phyloP scores from a whole-genome alignment of 805 yeast species.

The Hanseniaspora meyeri region DNA sequence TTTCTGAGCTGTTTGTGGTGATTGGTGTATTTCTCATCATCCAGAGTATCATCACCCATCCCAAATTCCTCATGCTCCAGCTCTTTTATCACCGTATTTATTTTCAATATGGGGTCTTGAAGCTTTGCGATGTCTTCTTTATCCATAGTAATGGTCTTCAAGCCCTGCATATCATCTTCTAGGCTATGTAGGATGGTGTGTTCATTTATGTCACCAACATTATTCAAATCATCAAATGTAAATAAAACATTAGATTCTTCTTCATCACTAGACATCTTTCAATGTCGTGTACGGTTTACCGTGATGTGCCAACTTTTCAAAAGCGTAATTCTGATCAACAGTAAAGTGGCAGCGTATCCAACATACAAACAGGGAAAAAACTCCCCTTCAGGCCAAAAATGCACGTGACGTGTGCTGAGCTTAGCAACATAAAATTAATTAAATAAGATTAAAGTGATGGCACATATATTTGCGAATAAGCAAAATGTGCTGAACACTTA shows the following conservation, averaged over 20 bases:
- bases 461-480: no score
- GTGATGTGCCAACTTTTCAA: no score
- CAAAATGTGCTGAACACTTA: no score
- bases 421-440: no score
- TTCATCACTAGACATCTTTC: neutral
- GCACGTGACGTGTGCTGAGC: no score
- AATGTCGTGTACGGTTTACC: neutral
- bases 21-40: neutral
- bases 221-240: constrained; percentile 12
- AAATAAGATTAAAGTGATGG: no score
- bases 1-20: constrained; percentile 2
- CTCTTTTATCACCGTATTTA: neutral
- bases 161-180: neutral
- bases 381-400: no score
- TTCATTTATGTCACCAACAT: constrained; percentile 18
- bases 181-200: constrained; percentile 10
- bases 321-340: no score
- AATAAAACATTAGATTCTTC: neutral
- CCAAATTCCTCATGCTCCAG: neutral
- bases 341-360: no score
- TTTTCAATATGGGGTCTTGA: neutral
- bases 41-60: neutral
- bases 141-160: neutral
- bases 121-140: neutral
- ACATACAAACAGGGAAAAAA: no score